Percentiles rank a stretch among this genome's conserved stretches.
phyloP scores from a whole-genome alignment of 1,284 basidiomycete species.

The Vanrija sp. region DNA sequence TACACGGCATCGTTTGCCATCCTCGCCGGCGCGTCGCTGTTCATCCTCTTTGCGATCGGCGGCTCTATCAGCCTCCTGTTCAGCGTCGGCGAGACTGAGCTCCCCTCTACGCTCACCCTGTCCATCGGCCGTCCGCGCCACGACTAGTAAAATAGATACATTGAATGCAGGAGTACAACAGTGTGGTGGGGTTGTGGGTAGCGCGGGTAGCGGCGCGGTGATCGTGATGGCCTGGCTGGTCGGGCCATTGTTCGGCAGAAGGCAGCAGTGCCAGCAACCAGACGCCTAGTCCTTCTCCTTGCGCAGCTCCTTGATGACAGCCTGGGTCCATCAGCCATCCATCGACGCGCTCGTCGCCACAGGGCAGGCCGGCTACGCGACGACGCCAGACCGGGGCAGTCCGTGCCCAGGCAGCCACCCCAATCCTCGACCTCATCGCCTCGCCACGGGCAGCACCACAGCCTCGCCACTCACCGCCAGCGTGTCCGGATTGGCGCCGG shows the following conservation, averaged over 20 bases:
- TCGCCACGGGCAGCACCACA: too few relatives aligned
- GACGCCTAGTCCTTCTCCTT: slow-evolving; percentile 16
- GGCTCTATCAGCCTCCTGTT: slow-evolving; percentile 36
- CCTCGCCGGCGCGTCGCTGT: slow-evolving; percentile 36
- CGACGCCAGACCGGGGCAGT: too few relatives aligned
- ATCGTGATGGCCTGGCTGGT: neutral
- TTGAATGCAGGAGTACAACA: slow-evolving; percentile 3
- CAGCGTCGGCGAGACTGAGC: slow-evolving; percentile 40
- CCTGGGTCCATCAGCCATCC: slow-evolving; percentile 11
- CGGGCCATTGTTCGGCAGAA: too few relatives aligned
- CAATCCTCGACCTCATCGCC: neutral
- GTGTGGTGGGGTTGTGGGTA: neutral
- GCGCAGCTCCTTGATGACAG: slow-evolving; percentile 24
- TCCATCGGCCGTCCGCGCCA: slow-evolving; percentile 36
- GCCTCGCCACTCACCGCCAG: slow-evolving; percentile 33
- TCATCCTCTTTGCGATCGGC: slow-evolving; percentile 26
- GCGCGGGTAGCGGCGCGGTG: neutral
- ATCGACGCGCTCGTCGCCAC: neutral
- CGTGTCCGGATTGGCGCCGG: slow-evolving; percentile 45
- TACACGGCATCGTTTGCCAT: slow-evolving; percentile 35
- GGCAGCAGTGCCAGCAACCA: too few relatives aligned
- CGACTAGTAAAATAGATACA: slow-evolving; percentile 22
- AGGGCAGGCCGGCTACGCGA: neutral
- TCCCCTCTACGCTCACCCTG: slow-evolving; percentile 47
- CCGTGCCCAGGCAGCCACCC: too few relatives aligned